Conservation (phyloP, 2,329 filamentous ascomycete genomes). For the Magnaporthiopsis rhizophila region DNA sequence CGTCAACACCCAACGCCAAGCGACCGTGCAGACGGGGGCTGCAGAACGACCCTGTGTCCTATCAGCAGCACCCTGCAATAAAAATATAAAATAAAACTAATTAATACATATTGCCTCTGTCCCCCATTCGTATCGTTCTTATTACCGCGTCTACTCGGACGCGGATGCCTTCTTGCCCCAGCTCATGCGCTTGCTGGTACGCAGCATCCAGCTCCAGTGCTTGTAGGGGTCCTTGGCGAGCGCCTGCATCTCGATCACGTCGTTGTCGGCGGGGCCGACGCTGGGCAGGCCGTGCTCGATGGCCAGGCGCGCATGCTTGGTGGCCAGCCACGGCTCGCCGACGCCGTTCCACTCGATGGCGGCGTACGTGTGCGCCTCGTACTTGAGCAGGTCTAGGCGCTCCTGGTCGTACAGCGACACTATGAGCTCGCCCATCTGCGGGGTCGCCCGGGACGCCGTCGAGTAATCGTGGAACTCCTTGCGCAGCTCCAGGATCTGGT, state of each 20-base stretch:
- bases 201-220: constrained; percentile 32
- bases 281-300: constrained; percentile 27
- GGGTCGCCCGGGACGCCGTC: constrained; percentile 21
- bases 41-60: too few relatives aligned
- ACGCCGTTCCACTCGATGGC: constrained; percentile 30
- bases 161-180: constrained; percentile 16
- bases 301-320: constrained; percentile 28
- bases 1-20: not conserved
- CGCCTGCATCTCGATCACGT: constrained; percentile 26
- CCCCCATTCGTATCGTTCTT: too few relatives aligned
- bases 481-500: constrained; percentile 23
- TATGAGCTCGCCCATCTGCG: constrained; percentile 30
- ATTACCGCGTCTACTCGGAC: constrained; percentile 3
- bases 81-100: not conserved
- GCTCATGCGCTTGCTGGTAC: constrained; percentile 23
- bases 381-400: constrained; percentile 24
- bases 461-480: constrained; percentile 24
- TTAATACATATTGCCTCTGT: not conserved
- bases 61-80: too few relatives aligned
- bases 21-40: not conserved
- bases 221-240: constrained; percentile 26
- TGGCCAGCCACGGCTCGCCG: constrained; percentile 30
- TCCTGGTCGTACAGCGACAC: constrained; percentile 32
- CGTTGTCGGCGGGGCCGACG: constrained; percentile 20
- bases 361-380: constrained; percentile 28